Evolutionary conservation across 75 land plant genomes (phyloP), one percentile per base, ranked within the genome.

Genomic region (Pseudotsuga menziesii): DNA sequence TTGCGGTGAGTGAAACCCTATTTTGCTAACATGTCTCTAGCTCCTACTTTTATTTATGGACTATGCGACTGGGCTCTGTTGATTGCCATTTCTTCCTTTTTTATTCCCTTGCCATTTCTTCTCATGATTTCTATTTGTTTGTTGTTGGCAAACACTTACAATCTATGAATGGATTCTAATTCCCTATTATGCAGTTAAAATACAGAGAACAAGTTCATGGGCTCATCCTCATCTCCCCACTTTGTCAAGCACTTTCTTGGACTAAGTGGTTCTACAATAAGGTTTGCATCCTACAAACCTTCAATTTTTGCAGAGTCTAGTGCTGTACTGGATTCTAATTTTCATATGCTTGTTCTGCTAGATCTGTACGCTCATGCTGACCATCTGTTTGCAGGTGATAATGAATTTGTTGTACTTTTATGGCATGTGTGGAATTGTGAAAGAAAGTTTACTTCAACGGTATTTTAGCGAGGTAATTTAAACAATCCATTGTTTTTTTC

Each of bases 181-280:
- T 76, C 62, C 26, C 29, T 66, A 67, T 64, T 44, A 26, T 75
- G 72, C 87, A 94, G 99, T 75, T 90, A 78, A 96, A 88, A 74
- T 88, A 90, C 67, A 82, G 88, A 74, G 89, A 92, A 11, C 94
- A 93, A 19, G 93, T 90, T 13, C 72, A 85, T 67, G 99, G 99
- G 15, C 79, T 96, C 72, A 94, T 96, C 25, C 89, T 96, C 27
- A 85, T 96, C 58, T 96, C 99, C 17, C 99, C 99, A 73, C 75
- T 94, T 13, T 92, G 98, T 78, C 88, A 86, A 82, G 87, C 85
- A 25, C 91, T 98, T 11, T 85, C 85, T 57, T 96, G 99, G 99
- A 88, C 93, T 9, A 98, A 96, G 82, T 96, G 99, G 99, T 81
- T 96, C 19, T 91, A 82, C 69, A 94, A 92, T 71, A 94, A 96